Evolutionary conservation across 139 green algal genomes (phyloP).

Genomic region (Closterium sp.): DNA sequence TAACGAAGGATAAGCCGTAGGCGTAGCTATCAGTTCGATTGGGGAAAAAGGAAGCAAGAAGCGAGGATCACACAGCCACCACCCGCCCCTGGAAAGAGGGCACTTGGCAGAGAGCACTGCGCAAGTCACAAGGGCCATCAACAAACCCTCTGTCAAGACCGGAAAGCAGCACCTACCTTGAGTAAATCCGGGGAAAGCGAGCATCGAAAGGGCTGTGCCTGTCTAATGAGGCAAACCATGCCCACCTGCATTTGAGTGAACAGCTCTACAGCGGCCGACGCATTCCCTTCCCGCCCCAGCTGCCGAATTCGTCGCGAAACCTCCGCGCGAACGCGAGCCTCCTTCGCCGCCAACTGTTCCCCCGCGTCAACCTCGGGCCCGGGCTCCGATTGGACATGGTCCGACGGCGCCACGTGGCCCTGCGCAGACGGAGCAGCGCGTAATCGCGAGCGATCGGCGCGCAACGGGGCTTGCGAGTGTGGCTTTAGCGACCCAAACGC

Average conservation of each 20-base stretch:
- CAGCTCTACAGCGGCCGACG: neutral
- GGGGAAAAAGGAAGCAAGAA: neutral
- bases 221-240: neutral
- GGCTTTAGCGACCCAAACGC: neutral
- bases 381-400: neutral
- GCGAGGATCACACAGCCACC: neutral
- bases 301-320: conserved; percentile 37
- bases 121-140: neutral
- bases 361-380: neutral
- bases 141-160: neutral
- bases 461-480: neutral
- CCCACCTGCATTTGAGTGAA: conserved; percentile 21
- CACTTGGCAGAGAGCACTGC: neutral
- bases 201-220: neutral
- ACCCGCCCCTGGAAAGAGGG: neutral
- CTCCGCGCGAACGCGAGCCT: neutral
- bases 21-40: too few relatives aligned
- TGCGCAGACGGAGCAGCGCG: neutral
- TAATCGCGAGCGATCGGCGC: neutral
- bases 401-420: neutral
- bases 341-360: neutral
- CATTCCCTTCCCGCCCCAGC: conserved; percentile 17
- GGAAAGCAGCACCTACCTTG: neutral
- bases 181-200: neutral
- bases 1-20: neutral